Evolutionary conservation across 2,329 filamentous ascomycete genomes (phyloP).

Genomic region (Aspergillus nomiae): DNA sequence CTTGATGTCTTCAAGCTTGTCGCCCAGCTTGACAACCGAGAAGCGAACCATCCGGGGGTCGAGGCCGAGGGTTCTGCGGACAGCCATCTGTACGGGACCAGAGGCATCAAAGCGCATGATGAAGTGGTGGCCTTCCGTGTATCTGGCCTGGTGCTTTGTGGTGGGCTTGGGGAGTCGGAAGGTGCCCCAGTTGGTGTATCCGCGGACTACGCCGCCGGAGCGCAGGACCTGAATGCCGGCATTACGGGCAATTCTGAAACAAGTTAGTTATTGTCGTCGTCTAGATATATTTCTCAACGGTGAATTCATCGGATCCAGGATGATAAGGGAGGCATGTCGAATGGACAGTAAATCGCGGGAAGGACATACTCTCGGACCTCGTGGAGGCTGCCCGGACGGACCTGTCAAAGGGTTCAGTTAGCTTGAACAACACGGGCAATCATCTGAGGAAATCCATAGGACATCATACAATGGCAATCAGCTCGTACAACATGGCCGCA

Average conservation of each 20-base stretch:
- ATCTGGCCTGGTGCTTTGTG: slow-evolving; percentile 77
- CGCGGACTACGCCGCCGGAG: slow-evolving; percentile 85
- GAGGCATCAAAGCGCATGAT: slow-evolving; percentile 93
- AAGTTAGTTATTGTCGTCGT: slow-evolving; percentile 9
- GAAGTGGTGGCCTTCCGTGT: slow-evolving; percentile 92
- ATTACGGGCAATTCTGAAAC: slow-evolving; percentile 77
- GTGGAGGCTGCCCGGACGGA: slow-evolving; percentile 82
- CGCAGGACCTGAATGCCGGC: slow-evolving; percentile 80
- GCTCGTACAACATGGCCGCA: slow-evolving; percentile 84
- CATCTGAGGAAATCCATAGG: neutral
- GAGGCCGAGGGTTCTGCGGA: slow-evolving; percentile 74
- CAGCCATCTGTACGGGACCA: slow-evolving; percentile 69
- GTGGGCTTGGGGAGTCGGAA: slow-evolving; percentile 81
- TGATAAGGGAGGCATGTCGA: neutral
- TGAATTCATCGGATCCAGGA: neutral
- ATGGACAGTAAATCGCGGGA: slow-evolving; percentile 5
- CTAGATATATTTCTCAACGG: neutral
- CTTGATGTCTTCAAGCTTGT: slow-evolving; percentile 63
- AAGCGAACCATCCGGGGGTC: slow-evolving; percentile 91
- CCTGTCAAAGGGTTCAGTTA: slow-evolving; percentile 55
- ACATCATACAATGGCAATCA: slow-evolving; percentile 85
- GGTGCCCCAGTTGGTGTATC: slow-evolving; percentile 92
- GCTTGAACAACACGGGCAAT: neutral
- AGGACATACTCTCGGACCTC: slow-evolving; percentile 89
- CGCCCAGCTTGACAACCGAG: slow-evolving; percentile 81